Evolutionary conservation across 2,329 filamentous ascomycete genomes (phyloP).

Genomic region (Diaporthe nobilis): DNA sequence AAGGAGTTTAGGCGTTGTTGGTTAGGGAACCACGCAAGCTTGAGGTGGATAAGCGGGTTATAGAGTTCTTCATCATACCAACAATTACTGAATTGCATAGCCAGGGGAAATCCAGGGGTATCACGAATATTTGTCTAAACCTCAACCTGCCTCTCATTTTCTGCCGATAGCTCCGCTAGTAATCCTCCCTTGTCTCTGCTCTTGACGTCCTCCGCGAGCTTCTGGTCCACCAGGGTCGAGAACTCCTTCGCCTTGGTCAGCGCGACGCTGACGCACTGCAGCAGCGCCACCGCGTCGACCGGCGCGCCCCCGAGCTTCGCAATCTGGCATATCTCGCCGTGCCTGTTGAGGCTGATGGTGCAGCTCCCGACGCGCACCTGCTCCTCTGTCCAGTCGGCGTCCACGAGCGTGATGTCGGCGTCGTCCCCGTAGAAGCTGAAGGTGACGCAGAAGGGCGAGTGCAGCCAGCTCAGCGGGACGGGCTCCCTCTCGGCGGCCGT

Average conservation of each 20-base stretch:
- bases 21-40: neutral
- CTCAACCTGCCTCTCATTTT: conserved; percentile 79
- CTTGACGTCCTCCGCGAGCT: conserved; percentile 83
- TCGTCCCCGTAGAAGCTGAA: conserved; percentile 86
- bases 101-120: conserved; percentile 50
- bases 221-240: conserved; percentile 79
- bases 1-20: conserved; percentile 4
- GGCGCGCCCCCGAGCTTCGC: conserved; percentile 90
- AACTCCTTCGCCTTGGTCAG: conserved; percentile 86
- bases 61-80: conserved; percentile 15
- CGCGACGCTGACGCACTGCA: conserved; percentile 83
- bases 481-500: conserved; percentile 88
- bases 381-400: conserved; percentile 82
- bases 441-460: conserved; percentile 91
- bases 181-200: conserved; percentile 83
- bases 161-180: conserved; percentile 82
- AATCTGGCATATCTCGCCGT: conserved; percentile 92
- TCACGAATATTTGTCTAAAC: conserved; percentile 50
- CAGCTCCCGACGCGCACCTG: conserved; percentile 80
- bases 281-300: conserved; percentile 82
- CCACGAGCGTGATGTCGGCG: conserved; percentile 79
- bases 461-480: conserved; percentile 89
- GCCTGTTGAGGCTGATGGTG: conserved; percentile 88
- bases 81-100: conserved; percentile 31
- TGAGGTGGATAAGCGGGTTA: neutral